These are phyloP conservation scores for Coccomyxa sp. DNA, from an alignment of 139 green algal species.

Conservation along the genomic window DNA sequence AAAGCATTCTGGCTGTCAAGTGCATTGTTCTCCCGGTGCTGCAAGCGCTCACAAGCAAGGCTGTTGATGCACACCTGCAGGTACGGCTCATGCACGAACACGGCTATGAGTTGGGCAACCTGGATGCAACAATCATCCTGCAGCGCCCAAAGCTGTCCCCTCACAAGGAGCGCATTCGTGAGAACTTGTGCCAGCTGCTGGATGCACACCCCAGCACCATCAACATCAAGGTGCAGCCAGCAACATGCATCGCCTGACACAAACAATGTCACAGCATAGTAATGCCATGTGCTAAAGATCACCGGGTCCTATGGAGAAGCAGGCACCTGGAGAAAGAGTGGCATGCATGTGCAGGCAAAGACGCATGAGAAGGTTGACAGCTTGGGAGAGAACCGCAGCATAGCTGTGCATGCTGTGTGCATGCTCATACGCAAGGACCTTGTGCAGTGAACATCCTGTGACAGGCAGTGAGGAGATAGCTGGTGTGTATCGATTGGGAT, in stretches of 20 bases:
- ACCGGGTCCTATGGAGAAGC: background rate
- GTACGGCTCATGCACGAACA: constrained; percentile 78
- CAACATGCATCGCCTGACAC: background rate
- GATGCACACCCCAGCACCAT: constrained; percentile 66
- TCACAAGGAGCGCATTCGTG: constrained; percentile 90
- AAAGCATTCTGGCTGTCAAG: no score
- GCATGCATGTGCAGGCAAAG: constrained; percentile 89
- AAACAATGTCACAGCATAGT: background rate
- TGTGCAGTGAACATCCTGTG: background rate
- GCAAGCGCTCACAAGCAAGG: no score
- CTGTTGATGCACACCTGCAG: no score
- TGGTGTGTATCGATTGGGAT: no score
- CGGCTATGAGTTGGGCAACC: constrained; percentile 90
- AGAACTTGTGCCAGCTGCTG: constrained; percentile 74
- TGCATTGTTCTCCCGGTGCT: no score
- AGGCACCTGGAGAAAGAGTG: background rate
- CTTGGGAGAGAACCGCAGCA: constrained; percentile 94
- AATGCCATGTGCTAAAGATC: background rate
- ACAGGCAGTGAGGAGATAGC: no score
- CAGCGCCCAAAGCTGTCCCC: constrained; percentile 94
- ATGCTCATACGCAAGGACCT: constrained; percentile 65
- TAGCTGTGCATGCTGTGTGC: constrained; percentile 92
- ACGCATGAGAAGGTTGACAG: constrained; percentile 99
- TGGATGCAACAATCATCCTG: constrained; percentile 97
- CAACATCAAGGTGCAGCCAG: constrained; percentile 81